These are phyloP conservation scores for Penicillium sp. DNA, from an alignment of 2,329 filamentous ascomycete species.

Conservation along the genomic window DNA sequence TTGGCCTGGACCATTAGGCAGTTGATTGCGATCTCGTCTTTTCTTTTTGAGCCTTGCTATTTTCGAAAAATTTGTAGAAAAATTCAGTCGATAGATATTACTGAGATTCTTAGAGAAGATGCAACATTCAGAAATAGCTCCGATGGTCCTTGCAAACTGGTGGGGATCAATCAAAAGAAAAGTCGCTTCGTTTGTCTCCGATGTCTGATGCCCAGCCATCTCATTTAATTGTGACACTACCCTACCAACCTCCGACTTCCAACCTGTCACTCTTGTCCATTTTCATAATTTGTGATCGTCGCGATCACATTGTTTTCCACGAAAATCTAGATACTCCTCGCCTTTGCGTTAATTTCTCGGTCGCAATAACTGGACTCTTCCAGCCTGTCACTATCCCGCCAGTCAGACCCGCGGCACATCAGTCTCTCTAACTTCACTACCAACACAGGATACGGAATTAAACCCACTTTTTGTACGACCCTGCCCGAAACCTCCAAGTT, in stretches of 20 bases:
- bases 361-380: background rate
- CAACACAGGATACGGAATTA: background rate
- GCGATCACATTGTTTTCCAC: background rate
- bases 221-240: background rate
- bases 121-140: background rate
- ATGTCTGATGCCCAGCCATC: background rate
- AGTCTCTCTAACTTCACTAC: conserved; percentile 10
- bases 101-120: background rate
- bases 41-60: background rate
- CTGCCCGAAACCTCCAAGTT: background rate
- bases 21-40: conserved; percentile 6
- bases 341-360: background rate
- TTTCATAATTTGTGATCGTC: background rate
- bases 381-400: too few species aligned
- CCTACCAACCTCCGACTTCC: background rate
- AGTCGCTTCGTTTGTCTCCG: background rate
- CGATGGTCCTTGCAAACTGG: background rate
- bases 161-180: background rate
- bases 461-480: conserved; percentile 5
- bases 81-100: background rate
- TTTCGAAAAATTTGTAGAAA: background rate
- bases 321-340: background rate
- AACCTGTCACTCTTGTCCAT: background rate
- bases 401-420: background rate
- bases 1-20: background rate